Evolutionary conservation across 1,284 basidiomycete genomes (phyloP), one percentile per base, ranked within the genome.

Genomic region (Neonothopanus nambi): DNA sequence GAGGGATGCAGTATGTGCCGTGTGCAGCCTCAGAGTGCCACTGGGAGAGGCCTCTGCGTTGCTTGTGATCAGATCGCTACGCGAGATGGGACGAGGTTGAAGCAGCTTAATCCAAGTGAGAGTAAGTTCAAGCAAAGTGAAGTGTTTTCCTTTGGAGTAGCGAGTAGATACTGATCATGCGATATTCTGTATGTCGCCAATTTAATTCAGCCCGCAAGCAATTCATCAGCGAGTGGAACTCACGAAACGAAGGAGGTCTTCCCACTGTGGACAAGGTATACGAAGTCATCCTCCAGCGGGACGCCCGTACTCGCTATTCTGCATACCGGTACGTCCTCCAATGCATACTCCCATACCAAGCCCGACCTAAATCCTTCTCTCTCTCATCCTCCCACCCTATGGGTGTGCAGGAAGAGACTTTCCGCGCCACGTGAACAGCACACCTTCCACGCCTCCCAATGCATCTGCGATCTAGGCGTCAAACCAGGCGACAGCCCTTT

Each of bases 401-500:
- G 24, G 36, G 17, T 37, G 41, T 59, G 37, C 58, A 63, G 37
- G 57, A 52, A 30, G 67, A 69, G 54, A 11, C 26, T 54, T 11
- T 59, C 59, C 5, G 64, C 67, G 1, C 59, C 68, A 52, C 69
- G 71, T 55, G 73, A 81, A 60, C 70, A 84, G 45, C 75, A 76
- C 56, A 81, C 79, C 36, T 85, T 82, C 60, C 78, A 85, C 57
- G 76, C 79, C 53, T 73, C 80, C 1, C 82, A 84, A 55, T 84
- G 83, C 59, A 81, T 86, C 36, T 86, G 84, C 65, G 81, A 86
- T 63, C 67, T 86, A 55, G 84, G 83, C 9, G 73, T 72, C 15
- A 80, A 80, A 54, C 30, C 30, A 3, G 30, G 30, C 8, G 72
- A 75, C 33, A 61, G 72, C 1, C 61, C 63, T 0, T 62, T 82